These are phyloP conservation scores for Panaeolus papilionaceus DNA, from an alignment of 768 basidiomycete genomes.

Conservation along the genomic window DNA sequence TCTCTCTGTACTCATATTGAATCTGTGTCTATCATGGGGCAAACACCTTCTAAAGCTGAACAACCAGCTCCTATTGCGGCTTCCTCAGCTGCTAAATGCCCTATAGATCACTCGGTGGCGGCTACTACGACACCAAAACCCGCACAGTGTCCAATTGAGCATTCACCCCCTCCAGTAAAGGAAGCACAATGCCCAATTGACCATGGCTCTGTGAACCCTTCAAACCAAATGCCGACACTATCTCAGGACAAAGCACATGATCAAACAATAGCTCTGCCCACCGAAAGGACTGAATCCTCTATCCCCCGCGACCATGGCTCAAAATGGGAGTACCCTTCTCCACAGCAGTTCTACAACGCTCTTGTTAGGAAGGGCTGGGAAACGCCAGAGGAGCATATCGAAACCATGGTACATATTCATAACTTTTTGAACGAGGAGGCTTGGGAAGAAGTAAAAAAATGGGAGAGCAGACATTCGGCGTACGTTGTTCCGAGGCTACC, in stretches of 20 bases:
- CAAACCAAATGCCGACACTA: slow-evolving; percentile 92
- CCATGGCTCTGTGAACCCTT: slow-evolving; percentile 62
- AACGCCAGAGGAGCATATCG: slow-evolving; percentile 94
- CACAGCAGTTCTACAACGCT: slow-evolving; percentile 98
- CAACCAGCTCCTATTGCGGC: slow-evolving; percentile 27
- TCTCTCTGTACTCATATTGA: slow-evolving; percentile 7
- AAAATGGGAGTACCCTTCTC: slow-evolving; percentile 95
- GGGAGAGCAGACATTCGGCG: slow-evolving; percentile 80
- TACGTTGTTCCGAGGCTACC: slow-evolving; percentile 41
- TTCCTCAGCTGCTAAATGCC: slow-evolving; percentile 40
- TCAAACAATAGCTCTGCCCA: slow-evolving; percentile 69
- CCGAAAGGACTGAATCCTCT: slow-evolving; percentile 76
- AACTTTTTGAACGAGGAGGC: slow-evolving; percentile 98
- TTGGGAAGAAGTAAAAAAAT: slow-evolving; percentile 92
- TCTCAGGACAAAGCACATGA: slow-evolving; percentile 68
- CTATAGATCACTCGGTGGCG: slow-evolving; percentile 38
- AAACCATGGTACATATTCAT: slow-evolving; percentile 97
- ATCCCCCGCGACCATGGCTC: slow-evolving; percentile 73
- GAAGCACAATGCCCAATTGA: slow-evolving; percentile 69
- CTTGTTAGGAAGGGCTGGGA: slow-evolving; percentile 96
- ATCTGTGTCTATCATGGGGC: slow-evolving; percentile 40
- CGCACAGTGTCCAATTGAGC: slow-evolving; percentile 51
- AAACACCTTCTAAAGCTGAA: slow-evolving; percentile 49
- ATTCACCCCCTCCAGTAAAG: slow-evolving; percentile 36
- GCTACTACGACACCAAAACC: slow-evolving; percentile 21